Evolutionary conservation across 306 rosid genomes (phyloP).

Genomic region (Ammopiptanthus mongolicus): DNA sequence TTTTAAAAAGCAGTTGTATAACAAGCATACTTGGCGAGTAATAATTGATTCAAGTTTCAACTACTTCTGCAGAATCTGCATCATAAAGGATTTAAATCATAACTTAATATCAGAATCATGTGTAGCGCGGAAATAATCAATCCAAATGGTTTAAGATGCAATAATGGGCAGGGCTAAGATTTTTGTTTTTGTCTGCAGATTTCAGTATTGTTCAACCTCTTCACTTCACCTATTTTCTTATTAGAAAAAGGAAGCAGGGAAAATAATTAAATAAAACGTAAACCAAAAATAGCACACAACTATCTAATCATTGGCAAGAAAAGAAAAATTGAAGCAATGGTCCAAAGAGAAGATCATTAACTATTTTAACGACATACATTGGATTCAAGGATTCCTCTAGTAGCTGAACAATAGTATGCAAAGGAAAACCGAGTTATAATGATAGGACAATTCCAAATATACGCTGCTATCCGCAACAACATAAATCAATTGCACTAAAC

Average conservation of each 20-base stretch:
- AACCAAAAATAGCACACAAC: neutral
- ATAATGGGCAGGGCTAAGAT: too few species aligned
- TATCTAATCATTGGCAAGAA: neutral
- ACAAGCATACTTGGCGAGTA: too few species aligned
- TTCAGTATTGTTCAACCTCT: neutral
- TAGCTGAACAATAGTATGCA: neutral
- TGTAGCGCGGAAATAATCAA: too few species aligned
- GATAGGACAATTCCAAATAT: neutral
- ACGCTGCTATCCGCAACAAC: neutral
- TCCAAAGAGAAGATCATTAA: neutral
- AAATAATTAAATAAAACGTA: neutral
- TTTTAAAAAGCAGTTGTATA: too few species aligned
- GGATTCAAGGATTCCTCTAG: neutral
- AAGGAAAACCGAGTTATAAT: conserved; percentile 7
- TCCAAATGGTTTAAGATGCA: too few species aligned
- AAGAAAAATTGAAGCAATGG: neutral
- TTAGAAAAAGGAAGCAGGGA: neutral
- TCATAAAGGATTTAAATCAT: too few species aligned
- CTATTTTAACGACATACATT: neutral
- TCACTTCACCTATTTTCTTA: neutral
- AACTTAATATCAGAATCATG: too few species aligned
- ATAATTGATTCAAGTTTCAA: too few species aligned
- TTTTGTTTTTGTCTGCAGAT: too few species aligned
- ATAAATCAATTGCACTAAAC: conserved; percentile 6
- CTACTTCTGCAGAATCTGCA: too few species aligned